Conservation (phyloP, 192 early-diverging fungal species). For the Backusella sp. region DNA sequence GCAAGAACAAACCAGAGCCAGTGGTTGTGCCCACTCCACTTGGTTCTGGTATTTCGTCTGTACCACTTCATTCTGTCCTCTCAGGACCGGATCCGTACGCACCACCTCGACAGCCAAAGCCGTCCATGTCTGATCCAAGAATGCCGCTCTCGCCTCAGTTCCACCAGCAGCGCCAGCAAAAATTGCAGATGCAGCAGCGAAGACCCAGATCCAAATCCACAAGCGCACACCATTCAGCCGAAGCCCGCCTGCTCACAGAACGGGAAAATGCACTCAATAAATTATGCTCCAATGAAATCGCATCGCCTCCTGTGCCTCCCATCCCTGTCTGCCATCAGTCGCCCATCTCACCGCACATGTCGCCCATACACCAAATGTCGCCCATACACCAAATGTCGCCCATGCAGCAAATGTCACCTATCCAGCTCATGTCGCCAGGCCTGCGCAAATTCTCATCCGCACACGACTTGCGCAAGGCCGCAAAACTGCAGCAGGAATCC, state of each 20-base stretch:
- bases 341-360: neutral
- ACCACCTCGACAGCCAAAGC: neutral
- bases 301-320: constrained; percentile 13
- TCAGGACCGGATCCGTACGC: neutral
- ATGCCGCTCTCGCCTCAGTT: neutral
- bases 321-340: neutral
- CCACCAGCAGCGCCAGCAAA: neutral
- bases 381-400: neutral
- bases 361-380: neutral
- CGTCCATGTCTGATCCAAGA: neutral
- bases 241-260: neutral
- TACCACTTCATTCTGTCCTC: constrained; percentile 7
- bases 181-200: neutral
- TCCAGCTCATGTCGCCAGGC: neutral
- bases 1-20: constrained; percentile 14
- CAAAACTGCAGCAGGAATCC: constrained; percentile 13
- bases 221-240: neutral
- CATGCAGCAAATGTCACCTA: neutral
- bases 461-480: constrained; percentile 16
- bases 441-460: constrained; percentile 14
- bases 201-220: constrained; percentile 18
- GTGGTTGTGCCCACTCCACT: neutral
- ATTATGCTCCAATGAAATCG: constrained; percentile 12
- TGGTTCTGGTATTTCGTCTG: constrained; percentile 8
- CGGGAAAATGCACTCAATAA: constrained; percentile 15